Conservation (phyloP, 2,329 filamentous ascomycete species). For the Rugonectria rugulosa region DNA sequence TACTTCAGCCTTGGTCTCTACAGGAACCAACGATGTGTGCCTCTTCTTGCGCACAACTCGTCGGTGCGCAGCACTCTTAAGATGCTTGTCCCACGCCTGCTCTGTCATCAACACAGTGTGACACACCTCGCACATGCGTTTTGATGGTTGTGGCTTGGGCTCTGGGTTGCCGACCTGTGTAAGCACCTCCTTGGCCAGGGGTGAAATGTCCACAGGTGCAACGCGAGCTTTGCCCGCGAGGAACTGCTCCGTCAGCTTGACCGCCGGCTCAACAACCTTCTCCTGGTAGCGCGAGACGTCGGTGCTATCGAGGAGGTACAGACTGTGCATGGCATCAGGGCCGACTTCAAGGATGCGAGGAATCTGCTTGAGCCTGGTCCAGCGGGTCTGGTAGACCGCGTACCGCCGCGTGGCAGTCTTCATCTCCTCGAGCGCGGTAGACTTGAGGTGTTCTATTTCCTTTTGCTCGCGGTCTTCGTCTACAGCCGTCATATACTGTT, state of each 20-base stretch:
- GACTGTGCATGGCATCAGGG: slow-evolving; percentile 57
- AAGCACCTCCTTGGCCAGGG: slow-evolving; percentile 61
- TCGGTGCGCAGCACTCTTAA: slow-evolving; percentile 47
- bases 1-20: slow-evolving; percentile 30
- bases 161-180: slow-evolving; percentile 55
- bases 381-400: slow-evolving; percentile 81
- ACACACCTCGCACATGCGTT: slow-evolving; percentile 77
- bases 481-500: slow-evolving; percentile 68
- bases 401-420: slow-evolving; percentile 89
- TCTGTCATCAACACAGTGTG: slow-evolving; percentile 67
- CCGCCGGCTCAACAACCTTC: slow-evolving; percentile 71
- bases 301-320: slow-evolving; percentile 86
- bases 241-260: slow-evolving; percentile 68
- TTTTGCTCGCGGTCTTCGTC: slow-evolving; percentile 35
- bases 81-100: slow-evolving; percentile 52
- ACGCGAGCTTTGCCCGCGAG: slow-evolving; percentile 65
- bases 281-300: slow-evolving; percentile 67
- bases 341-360: slow-evolving; percentile 67
- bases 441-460: slow-evolving; percentile 63
- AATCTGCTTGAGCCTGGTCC: slow-evolving; percentile 86
- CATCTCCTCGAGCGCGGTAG: slow-evolving; percentile 73
- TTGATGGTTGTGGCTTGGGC: slow-evolving; percentile 60
- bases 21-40: slow-evolving; percentile 46
- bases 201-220: slow-evolving; percentile 56
- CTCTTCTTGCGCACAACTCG: slow-evolving; percentile 46